phyloP scores from a whole-genome alignment of 2,329 filamentous ascomycete species.

The Hypoxylon rubiginosum region DNA sequence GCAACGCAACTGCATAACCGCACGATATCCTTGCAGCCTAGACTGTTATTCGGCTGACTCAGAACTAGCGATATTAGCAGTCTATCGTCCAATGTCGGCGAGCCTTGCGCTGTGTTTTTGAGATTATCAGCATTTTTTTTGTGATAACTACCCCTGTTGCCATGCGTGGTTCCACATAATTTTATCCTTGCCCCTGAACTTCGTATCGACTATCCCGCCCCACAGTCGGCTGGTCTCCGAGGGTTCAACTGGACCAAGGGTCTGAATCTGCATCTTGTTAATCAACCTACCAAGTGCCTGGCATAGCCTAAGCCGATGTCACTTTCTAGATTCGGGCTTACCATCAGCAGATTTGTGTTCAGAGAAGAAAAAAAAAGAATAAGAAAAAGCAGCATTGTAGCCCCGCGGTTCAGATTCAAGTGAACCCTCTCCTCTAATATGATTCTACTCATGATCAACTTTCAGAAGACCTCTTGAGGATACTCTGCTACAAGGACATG shows the following conservation, averaged over 20 bases:
- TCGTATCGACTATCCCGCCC: conserved; percentile 43
- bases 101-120: conserved; percentile 12
- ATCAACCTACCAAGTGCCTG: conserved; percentile 23
- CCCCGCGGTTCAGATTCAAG: conserved; percentile 9
- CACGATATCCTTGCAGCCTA: neutral
- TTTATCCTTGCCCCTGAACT: conserved; percentile 37
- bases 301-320: conserved; percentile 31
- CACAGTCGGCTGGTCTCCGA: conserved; percentile 38
- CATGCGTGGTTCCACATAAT: conserved; percentile 34
- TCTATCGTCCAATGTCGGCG: neutral
- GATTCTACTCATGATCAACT: neutral
- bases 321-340: conserved; percentile 41
- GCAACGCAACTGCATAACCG: neutral
- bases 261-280: conserved; percentile 20
- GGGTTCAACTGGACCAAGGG: conserved; percentile 21
- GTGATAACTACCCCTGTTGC: conserved; percentile 32
- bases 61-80: neutral
- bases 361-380: conserved; percentile 4
- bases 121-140: neutral
- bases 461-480: neutral
- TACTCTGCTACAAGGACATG: neutral
- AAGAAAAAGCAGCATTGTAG: conserved; percentile 1
- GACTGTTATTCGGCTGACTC: neutral
- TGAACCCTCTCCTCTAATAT: neutral
- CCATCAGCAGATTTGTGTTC: conserved; percentile 14